These are phyloP conservation scores for Solanum piurae DNA, from an alignment of 257 asterid species.

Conservation along the genomic window DNA sequence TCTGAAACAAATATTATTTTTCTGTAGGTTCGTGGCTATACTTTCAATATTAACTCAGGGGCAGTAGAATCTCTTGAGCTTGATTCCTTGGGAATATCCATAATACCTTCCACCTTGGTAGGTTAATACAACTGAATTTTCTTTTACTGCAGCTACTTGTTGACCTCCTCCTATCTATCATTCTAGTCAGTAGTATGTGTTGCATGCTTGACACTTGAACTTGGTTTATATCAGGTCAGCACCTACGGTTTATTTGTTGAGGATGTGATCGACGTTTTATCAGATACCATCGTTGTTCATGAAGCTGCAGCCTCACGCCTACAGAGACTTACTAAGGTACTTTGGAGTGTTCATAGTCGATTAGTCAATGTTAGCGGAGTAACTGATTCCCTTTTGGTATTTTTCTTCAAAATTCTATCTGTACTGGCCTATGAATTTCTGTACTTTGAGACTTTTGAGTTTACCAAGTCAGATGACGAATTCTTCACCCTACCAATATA, in stretches of 20 bases:
- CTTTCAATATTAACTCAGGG: slow-evolving; percentile 51
- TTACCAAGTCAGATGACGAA: background rate
- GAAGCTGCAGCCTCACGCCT: slow-evolving; percentile 50
- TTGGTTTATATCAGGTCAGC: slow-evolving; percentile 38
- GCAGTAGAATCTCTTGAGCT: slow-evolving; percentile 49
- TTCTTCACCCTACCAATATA: background rate
- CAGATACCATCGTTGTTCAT: slow-evolving; percentile 41
- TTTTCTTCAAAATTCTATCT: background rate
- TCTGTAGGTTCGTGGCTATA: slow-evolving; percentile 59
- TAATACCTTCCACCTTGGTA: slow-evolving; percentile 69
- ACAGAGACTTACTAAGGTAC: slow-evolving; percentile 62
- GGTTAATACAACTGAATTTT: background rate
- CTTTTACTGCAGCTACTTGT: background rate
- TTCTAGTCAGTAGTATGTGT: background rate
- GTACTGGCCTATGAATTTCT: background rate
- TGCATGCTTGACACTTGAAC: background rate
- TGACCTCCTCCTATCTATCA: background rate
- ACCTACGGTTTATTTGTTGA: slow-evolving; percentile 47
- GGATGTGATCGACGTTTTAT: slow-evolving; percentile 46
- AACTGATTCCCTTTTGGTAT: background rate
- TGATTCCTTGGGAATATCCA: slow-evolving; percentile 61
- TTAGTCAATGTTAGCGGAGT: background rate
- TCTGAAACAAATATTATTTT: background rate
- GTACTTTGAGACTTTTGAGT: background rate
- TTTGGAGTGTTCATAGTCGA: background rate